Conservation (phyloP, 2,329 filamentous ascomycete species). For the Exophiala viscosa region DNA sequence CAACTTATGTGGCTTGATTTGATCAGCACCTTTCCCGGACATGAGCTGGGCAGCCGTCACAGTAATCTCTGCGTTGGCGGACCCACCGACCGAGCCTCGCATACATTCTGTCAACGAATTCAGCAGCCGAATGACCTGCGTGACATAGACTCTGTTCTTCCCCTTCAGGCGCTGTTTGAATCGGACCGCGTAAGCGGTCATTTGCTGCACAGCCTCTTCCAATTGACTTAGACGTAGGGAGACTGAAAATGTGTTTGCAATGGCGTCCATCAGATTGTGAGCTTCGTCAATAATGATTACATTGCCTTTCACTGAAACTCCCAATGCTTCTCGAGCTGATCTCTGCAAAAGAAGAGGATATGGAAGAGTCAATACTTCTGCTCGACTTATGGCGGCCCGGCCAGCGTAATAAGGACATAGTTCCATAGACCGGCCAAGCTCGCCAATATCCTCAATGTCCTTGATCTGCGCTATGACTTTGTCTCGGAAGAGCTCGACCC, state of each 20-base stretch:
- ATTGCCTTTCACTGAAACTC: conserved; percentile 79
- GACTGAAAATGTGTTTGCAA: conserved; percentile 79
- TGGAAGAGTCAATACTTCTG: conserved; percentile 84
- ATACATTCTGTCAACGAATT: conserved; percentile 73
- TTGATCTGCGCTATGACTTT: conserved; percentile 76
- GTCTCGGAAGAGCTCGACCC: conserved; percentile 79
- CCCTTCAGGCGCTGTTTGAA: conserved; percentile 88
- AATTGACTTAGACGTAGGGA: conserved; percentile 71
- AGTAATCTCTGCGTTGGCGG: conserved; percentile 57
- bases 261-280: conserved; percentile 95
- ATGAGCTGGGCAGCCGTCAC: conserved; percentile 71
- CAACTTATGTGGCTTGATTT: conserved; percentile 90
- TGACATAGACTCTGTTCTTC: conserved; percentile 85
- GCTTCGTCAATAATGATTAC: conserved; percentile 96
- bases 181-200: conserved; percentile 77
- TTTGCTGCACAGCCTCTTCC: conserved; percentile 66
- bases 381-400: conserved; percentile 71
- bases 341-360: conserved; percentile 88
- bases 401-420: conserved; percentile 98
- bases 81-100: conserved; percentile 44
- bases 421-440: conserved; percentile 70
- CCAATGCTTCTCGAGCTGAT: conserved; percentile 79
- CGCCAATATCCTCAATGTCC: conserved; percentile 87
- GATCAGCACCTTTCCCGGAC: conserved; percentile 80
- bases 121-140: conserved; percentile 78